A percentile compares a stretch with the other conserved stretches of the same genome.
These are phyloP conservation scores for Cercophora samala DNA, from an alignment of 495 filamentous ascomycete species.

Conservation along the genomic window DNA sequence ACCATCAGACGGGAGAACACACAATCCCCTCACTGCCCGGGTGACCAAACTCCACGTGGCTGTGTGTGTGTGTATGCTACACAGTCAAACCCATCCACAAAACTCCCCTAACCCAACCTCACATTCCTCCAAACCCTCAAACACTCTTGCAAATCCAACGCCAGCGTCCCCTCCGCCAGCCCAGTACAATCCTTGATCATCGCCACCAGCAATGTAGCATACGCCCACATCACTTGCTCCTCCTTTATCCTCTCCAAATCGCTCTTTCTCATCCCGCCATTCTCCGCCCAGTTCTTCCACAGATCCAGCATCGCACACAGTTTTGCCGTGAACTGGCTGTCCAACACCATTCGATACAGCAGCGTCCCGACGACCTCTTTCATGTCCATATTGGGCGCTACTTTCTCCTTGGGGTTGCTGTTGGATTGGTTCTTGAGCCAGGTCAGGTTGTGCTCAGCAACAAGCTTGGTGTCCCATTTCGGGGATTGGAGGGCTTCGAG, in stretches of 20 bases:
- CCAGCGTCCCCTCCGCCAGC: constrained; percentile 50
- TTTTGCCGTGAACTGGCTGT: constrained; percentile 42
- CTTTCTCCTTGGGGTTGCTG: neutral
- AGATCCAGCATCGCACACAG: constrained; percentile 52
- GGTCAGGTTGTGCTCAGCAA: constrained; percentile 47
- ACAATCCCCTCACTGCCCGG: neutral
- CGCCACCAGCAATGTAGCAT: constrained; percentile 52
- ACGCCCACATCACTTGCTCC: constrained; percentile 46
- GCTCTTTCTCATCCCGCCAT: constrained; percentile 54
- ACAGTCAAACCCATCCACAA: neutral
- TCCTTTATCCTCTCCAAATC: constrained; percentile 48
- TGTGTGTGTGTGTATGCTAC: too few relatives aligned
- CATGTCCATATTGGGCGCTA: constrained; percentile 19
- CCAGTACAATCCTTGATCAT: constrained; percentile 48
- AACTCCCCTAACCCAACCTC: constrained; percentile 31
- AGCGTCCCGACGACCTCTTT: constrained; percentile 49
- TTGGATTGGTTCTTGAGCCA: constrained; percentile 43
- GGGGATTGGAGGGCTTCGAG: constrained; percentile 57
- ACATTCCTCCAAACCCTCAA: constrained; percentile 57
- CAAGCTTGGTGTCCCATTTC: constrained; percentile 50
- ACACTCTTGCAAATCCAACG: constrained; percentile 61
- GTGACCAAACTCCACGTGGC: neutral
- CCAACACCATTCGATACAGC: constrained; percentile 54
- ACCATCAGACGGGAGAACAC: neutral
- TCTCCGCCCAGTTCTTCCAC: constrained; percentile 58